Conservation (phyloP, 768 basidiomycete genomes). For the Pulveroboletus sp. region DNA sequence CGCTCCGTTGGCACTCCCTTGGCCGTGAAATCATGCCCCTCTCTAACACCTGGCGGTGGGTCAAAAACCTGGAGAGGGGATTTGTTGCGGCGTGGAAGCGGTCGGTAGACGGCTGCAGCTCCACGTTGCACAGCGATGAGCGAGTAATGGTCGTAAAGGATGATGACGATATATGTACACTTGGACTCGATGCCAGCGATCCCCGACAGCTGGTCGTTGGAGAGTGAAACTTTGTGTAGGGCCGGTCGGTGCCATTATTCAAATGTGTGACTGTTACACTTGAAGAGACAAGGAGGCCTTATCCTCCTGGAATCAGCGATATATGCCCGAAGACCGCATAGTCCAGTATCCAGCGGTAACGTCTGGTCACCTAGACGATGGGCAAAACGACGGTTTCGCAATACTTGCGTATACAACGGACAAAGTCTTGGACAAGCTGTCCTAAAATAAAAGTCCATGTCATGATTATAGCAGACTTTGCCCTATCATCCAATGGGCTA, state of each 20-base stretch:
- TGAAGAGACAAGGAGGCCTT: no score
- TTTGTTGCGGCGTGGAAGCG: constrained; percentile 41
- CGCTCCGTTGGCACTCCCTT: constrained; percentile 38
- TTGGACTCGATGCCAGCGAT: not conserved
- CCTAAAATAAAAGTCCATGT: not conserved
- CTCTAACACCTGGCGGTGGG: constrained; percentile 48
- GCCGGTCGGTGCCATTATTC: no score
- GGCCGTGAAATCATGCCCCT: constrained; percentile 39
- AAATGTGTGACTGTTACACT: no score
- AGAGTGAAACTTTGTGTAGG: no score
- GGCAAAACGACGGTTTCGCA: no score
- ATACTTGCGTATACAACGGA: no score
- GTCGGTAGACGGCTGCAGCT: constrained; percentile 42
- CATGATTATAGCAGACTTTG: not conserved
- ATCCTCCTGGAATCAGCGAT: no score
- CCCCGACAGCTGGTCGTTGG: no score
- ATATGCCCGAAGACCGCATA: no score
- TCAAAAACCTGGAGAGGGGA: constrained; percentile 43
- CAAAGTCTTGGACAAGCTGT: not conserved
- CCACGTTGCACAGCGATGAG: constrained; percentile 29
- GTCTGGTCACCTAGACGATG: no score
- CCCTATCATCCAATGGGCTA: not conserved
- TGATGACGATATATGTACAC: constrained; percentile 22
- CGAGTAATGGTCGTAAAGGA: constrained; percentile 28
- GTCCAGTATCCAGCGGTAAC: no score